These are phyloP conservation scores for Fusarium staphyleae DNA, from an alignment of 2,329 filamentous ascomycete species.

Conservation along the genomic window DNA sequence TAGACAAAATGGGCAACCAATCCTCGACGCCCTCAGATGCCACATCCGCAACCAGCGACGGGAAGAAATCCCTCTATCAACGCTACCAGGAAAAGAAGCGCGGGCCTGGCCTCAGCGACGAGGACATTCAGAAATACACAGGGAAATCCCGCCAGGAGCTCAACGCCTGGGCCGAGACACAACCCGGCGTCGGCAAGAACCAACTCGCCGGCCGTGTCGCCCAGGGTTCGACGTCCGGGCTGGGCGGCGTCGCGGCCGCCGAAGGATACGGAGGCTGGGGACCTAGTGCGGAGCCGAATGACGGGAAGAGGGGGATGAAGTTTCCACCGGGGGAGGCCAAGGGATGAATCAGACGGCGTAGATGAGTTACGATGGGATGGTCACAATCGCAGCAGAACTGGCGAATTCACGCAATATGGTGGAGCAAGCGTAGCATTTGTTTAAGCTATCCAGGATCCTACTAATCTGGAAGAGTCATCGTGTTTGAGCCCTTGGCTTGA, in stretches of 20 bases:
- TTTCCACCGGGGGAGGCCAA: constrained; percentile 41
- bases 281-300: constrained; percentile 37
- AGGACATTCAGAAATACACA: constrained; percentile 52
- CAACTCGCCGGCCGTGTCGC: constrained; percentile 47
- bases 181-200: constrained; percentile 51
- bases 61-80: constrained; percentile 45
- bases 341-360: no score
- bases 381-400: no score
- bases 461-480: constrained; percentile 1
- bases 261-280: constrained; percentile 49
- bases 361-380: no score
- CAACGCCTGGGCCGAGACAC: constrained; percentile 47
- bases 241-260: constrained; percentile 42
- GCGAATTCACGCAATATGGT: not conserved
- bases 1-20: constrained; percentile 19
- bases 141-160: constrained; percentile 49
- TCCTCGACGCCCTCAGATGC: constrained; percentile 11
- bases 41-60: not conserved
- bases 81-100: constrained; percentile 45
- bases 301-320: constrained; percentile 45
- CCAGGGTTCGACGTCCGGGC: constrained; percentile 42
- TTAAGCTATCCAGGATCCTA: constrained; percentile 4
- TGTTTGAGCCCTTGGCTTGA: not conserved
- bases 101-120: constrained; percentile 46
- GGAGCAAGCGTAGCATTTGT: constrained; percentile 1